Percentiles rank a stretch among this genome's conserved stretches.
Conservation (phyloP, 495 filamentous ascomycete species). For the Aspergillus panamensis region DNA sequence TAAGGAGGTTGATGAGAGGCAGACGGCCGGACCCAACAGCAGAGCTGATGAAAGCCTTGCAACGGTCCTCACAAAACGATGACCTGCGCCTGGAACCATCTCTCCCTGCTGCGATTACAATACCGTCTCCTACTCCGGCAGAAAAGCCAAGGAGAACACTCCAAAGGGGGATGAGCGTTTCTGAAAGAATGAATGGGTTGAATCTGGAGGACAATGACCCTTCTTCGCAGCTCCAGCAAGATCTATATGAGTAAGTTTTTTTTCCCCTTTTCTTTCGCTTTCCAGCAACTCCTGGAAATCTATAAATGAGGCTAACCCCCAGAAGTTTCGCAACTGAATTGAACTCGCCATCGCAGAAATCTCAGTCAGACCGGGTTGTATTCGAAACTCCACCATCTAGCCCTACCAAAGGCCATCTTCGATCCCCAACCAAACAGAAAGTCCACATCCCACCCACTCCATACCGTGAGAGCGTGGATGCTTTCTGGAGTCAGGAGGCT, state of each 20-base stretch:
- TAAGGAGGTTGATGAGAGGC: conserved; percentile 38
- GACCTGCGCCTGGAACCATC: conserved; percentile 23
- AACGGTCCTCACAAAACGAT: conserved; percentile 16
- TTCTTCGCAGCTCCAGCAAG: conserved; percentile 21
- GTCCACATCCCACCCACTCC: conserved; percentile 50
- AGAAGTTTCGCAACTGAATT: not conserved
- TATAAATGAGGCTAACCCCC: not conserved
- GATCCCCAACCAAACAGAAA: conserved; percentile 52
- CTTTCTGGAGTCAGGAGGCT: conserved; percentile 74
- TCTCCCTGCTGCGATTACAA: conserved; percentile 22
- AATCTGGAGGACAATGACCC: conserved; percentile 28
- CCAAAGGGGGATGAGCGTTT: conserved; percentile 27
- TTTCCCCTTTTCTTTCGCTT: not conserved
- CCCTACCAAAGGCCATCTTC: conserved; percentile 40
- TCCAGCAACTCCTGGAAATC: not conserved
- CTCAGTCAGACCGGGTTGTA: conserved; percentile 16
- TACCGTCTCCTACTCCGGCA: conserved; percentile 14
- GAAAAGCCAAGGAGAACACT: conserved; percentile 21
- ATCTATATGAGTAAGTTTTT: conserved; percentile 23
- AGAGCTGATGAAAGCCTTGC: conserved; percentile 18
- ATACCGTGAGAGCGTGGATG: conserved; percentile 66
- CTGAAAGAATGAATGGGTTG: conserved; percentile 25
- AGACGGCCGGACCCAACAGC: conserved; percentile 27
- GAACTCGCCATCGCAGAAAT: conserved; percentile 24
- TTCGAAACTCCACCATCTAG: conserved; percentile 44